These are phyloP conservation scores for Linnemannia schmuckeri DNA, from an alignment of 192 early-diverging fungal genomes.

Conservation along the genomic window DNA sequence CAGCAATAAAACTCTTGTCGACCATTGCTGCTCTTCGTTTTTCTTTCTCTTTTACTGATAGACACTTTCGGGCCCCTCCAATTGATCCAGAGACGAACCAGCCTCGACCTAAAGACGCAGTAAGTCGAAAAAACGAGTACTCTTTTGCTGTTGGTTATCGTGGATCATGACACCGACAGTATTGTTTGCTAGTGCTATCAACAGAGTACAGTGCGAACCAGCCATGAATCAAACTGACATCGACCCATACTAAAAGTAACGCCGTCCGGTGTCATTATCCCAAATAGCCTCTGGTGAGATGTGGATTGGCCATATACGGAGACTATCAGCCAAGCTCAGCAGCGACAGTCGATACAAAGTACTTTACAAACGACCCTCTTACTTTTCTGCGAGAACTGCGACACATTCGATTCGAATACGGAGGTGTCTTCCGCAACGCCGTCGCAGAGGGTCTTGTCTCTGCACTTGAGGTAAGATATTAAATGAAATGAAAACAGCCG, in stretches of 20 bases:
- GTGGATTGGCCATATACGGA: constrained; percentile 67
- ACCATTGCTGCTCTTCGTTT: not conserved
- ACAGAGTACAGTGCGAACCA: not conserved
- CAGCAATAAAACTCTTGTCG: not conserved
- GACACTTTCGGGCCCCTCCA: constrained; percentile 65
- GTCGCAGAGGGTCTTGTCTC: constrained; percentile 73
- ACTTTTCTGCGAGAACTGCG: constrained; percentile 62
- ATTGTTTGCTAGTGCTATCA: no score
- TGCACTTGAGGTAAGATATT: constrained; percentile 66
- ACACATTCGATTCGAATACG: constrained; percentile 62
- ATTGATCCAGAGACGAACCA: constrained; percentile 62
- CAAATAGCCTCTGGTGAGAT: constrained; percentile 66
- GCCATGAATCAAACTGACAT: not conserved
- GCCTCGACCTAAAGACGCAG: constrained; percentile 65
- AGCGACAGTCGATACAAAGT: constrained; percentile 63
- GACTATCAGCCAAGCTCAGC: constrained; percentile 66
- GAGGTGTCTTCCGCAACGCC: constrained; percentile 70
- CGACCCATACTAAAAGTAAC: not conserved
- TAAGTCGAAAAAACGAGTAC: constrained; percentile 38
- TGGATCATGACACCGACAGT: no score
- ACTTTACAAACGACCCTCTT: constrained; percentile 63
- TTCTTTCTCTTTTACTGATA: constrained; percentile 8
- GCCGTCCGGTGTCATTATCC: not conserved
- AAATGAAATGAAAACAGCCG: not conserved
- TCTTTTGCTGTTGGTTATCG: not conserved